These are phyloP conservation scores for Brassica hybrid DNA, from an alignment of 441 rosid species.

Conservation along the genomic window DNA sequence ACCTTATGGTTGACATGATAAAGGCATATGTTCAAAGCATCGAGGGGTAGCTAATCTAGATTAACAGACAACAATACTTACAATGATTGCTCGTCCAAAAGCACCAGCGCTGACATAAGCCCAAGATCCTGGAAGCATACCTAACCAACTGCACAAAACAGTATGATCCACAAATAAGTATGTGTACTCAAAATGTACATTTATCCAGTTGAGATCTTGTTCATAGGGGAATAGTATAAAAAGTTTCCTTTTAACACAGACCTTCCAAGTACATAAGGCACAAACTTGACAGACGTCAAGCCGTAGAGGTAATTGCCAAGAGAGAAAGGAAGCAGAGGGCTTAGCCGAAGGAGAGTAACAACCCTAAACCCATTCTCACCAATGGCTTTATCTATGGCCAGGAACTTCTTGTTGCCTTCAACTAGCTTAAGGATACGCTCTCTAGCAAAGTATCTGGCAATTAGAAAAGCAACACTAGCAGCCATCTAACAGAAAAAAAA, in stretches of 20 bases:
- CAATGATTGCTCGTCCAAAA: slow-evolving; percentile 93
- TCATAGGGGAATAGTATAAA: too few species aligned
- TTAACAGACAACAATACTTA: slow-evolving; percentile 49
- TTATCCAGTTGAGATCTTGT: background rate
- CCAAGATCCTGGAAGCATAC: slow-evolving; percentile 99
- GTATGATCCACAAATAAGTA: slow-evolving; percentile 13
- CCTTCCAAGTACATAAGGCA: slow-evolving; percentile 96
- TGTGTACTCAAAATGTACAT: background rate
- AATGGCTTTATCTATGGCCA: slow-evolving; percentile 95
- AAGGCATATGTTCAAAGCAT: too few species aligned
- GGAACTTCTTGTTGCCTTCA: slow-evolving; percentile 93
- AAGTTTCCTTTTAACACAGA: slow-evolving; percentile 38
- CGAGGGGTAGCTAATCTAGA: too few species aligned
- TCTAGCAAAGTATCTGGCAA: slow-evolving; percentile 97
- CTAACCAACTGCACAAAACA: slow-evolving; percentile 79
- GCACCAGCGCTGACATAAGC: slow-evolving; percentile 99
- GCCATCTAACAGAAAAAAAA: slow-evolving; percentile 64
- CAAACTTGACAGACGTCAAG: slow-evolving; percentile 90
- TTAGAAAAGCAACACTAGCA: slow-evolving; percentile 89
- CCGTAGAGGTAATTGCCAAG: slow-evolving; percentile 95
- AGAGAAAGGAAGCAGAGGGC: slow-evolving; percentile 97
- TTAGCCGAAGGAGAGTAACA: slow-evolving; percentile 93
- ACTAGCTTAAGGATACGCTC: slow-evolving; percentile 93
- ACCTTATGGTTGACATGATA: too few species aligned
- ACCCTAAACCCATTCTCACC: slow-evolving; percentile 96